These are phyloP conservation scores for Floccularia luteovirens DNA, from an alignment of 768 basidiomycete species.

Conservation along the genomic window DNA sequence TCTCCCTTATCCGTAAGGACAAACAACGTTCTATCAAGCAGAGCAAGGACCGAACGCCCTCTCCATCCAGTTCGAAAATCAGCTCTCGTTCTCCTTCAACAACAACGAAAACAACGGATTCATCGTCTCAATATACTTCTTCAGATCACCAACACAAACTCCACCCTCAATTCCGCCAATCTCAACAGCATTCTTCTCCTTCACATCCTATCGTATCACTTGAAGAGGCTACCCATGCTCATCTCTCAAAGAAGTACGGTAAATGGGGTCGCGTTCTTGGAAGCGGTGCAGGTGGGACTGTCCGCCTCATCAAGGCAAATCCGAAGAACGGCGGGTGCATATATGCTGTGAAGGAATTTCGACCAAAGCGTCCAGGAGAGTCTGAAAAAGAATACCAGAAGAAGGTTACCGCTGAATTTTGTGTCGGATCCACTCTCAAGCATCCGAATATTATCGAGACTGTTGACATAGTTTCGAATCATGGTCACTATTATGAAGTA, in stretches of 20 bases:
- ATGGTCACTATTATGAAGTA: slow-evolving; percentile 98
- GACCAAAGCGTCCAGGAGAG: slow-evolving; percentile 84
- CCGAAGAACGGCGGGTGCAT: slow-evolving; percentile 76
- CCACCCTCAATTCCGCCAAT: slow-evolving; percentile 6
- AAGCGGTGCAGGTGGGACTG: slow-evolving; percentile 96
- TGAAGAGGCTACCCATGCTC: slow-evolving; percentile 79
- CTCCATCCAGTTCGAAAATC: slow-evolving; percentile 18
- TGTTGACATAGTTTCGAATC: slow-evolving; percentile 95
- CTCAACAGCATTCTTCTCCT: slow-evolving; percentile 9
- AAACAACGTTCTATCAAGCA: slow-evolving; percentile 22
- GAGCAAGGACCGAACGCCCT: slow-evolving; percentile 37
- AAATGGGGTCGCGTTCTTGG: slow-evolving; percentile 97
- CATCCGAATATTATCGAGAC: slow-evolving; percentile 97
- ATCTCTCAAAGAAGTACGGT: slow-evolving; percentile 97
- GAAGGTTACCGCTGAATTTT: slow-evolving; percentile 99
- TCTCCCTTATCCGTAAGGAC: slow-evolving; percentile 20
- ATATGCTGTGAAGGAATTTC: slow-evolving; percentile 97
- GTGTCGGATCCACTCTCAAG: slow-evolving; percentile 90
- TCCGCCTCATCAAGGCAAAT: slow-evolving; percentile 86
- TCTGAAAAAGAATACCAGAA: slow-evolving; percentile 97
- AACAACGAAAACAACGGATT: slow-evolving; percentile 11
- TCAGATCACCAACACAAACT: slow-evolving; percentile 16
- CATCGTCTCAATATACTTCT: slow-evolving; percentile 8
- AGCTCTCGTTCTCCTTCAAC: slow-evolving; percentile 13
- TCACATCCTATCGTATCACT: slow-evolving; percentile 47